phyloP scores from a whole-genome alignment of 306 rosid genomes.

The Cucumis cinereus region DNA sequence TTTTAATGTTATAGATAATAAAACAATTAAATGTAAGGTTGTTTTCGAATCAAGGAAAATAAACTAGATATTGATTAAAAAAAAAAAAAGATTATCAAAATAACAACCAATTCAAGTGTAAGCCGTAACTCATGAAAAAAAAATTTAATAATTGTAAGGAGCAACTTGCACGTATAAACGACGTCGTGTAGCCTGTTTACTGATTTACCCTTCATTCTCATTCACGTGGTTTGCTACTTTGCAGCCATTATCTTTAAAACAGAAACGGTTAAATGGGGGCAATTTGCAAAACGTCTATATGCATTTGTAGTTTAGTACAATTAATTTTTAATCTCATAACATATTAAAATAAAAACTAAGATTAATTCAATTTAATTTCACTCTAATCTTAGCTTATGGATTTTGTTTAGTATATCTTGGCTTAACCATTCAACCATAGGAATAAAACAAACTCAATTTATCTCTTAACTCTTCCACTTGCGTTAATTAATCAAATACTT shows the following conservation, averaged over 20 bases:
- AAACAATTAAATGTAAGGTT: too few relatives aligned
- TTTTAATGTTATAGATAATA: too few relatives aligned
- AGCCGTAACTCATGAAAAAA: too few relatives aligned
- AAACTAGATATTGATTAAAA: too few relatives aligned
- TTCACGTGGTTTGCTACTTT: neutral
- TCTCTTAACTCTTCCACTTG: neutral
- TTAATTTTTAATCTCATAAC: neutral
- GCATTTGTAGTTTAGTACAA: neutral
- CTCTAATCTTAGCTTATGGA: neutral
- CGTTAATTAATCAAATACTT: neutral
- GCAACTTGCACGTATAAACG: too few relatives aligned
- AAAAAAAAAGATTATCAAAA: too few relatives aligned
- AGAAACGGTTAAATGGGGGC: neutral
- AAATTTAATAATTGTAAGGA: too few relatives aligned
- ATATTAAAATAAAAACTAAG: neutral
- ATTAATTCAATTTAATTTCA: neutral
- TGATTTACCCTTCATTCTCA: neutral
- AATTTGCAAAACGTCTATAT: neutral
- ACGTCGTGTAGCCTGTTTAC: constrained; percentile 6
- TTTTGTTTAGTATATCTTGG: too few relatives aligned
- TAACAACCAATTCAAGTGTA: too few relatives aligned
- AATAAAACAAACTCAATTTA: neutral
- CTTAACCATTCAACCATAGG: too few relatives aligned
- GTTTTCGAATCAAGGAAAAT: too few relatives aligned
- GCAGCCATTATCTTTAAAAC: neutral